phyloP scores from a whole-genome alignment of 164 flowering plant genomes.

The Vitis riparia region DNA sequence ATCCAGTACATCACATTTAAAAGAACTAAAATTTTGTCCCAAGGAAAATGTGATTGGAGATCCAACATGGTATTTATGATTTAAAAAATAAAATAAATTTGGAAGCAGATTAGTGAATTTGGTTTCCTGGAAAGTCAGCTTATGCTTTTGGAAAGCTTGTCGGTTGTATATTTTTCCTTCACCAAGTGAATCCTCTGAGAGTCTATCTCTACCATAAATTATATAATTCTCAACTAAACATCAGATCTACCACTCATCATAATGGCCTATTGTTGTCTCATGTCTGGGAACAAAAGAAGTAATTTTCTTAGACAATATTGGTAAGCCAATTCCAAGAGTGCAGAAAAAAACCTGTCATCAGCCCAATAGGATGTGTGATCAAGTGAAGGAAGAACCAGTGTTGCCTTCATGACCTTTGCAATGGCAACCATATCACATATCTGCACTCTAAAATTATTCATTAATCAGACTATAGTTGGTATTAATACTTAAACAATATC shows the following conservation, averaged over 20 bases:
- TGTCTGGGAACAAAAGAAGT: no score
- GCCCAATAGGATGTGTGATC: constrained; percentile 99
- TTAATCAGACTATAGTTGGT: constrained; percentile 32
- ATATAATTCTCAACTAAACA: no score
- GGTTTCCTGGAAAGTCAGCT: neutral
- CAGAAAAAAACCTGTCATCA: constrained; percentile 70
- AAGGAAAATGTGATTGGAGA: neutral
- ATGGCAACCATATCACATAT: constrained; percentile 99
- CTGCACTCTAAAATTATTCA: constrained; percentile 68
- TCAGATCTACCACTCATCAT: neutral
- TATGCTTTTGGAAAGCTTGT: neutral
- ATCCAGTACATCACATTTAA: neutral
- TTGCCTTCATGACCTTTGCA: constrained; percentile 97
- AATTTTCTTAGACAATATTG: neutral
- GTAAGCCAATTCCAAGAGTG: neutral
- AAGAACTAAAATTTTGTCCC: neutral
- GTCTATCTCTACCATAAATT: no score
- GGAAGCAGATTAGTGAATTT: neutral
- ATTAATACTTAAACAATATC: constrained; percentile 1
- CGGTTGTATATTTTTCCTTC: neutral
- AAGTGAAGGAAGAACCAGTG: constrained; percentile 98
- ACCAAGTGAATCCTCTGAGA: neutral
- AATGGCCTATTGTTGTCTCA: no score
- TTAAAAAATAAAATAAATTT: neutral
- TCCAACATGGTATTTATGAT: neutral